These are phyloP conservation scores for Hippophae gyantsensis DNA, from an alignment of 306 rosid genomes.

Conservation along the genomic window DNA sequence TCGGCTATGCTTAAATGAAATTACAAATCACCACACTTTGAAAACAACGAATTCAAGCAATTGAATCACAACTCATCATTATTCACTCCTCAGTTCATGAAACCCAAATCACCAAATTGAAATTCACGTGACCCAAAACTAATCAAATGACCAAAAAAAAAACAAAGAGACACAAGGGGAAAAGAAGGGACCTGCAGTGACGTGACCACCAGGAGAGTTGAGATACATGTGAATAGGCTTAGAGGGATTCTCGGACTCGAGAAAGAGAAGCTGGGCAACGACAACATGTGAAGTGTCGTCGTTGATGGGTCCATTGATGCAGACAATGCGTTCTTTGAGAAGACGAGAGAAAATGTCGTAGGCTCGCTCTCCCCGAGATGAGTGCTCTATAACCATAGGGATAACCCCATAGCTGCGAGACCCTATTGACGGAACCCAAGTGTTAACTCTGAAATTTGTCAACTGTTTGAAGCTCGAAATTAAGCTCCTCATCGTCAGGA, in stretches of 20 bases:
- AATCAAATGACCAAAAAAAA: neutral
- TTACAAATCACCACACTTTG: no score
- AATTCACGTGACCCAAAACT: neutral
- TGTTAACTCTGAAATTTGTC: conserved; percentile 1
- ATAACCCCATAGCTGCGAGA: conserved; percentile 47
- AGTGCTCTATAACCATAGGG: conserved; percentile 95
- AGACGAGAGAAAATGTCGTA: conserved; percentile 98
- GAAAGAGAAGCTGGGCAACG: conserved; percentile 90
- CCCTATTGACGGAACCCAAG: conserved; percentile 8
- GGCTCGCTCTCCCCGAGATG: conserved; percentile 92
- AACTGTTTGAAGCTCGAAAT: conserved; percentile 25
- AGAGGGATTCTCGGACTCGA: conserved; percentile 93
- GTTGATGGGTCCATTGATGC: conserved; percentile 87
- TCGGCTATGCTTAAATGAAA: no score
- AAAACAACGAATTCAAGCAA: no score
- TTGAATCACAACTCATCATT: no score
- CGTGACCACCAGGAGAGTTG: conserved; percentile 96
- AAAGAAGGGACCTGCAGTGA: conserved; percentile 50
- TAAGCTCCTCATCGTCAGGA: conserved; percentile 32
- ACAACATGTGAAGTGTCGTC: conserved; percentile 97
- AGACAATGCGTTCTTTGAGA: conserved; percentile 86
- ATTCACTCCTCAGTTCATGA: no score
- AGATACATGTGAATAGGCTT: conserved; percentile 78
- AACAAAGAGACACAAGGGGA: neutral
- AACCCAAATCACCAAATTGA: no score